Base-by-base conservation (phyloP, 2,329 filamentous ascomycete genomes). In the Penicillium sp. region DNA sequence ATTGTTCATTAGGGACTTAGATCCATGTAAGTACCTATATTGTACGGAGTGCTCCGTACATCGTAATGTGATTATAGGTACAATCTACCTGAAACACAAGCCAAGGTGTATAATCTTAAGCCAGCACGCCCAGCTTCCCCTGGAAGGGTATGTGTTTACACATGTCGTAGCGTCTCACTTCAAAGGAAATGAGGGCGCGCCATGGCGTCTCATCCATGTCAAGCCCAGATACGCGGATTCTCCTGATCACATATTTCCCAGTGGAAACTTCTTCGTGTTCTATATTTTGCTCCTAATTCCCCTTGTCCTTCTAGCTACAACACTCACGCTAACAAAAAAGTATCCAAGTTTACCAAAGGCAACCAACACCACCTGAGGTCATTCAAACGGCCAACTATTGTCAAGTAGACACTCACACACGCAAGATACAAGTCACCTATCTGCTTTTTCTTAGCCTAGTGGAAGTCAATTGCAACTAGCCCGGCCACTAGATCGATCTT, bases 391-490 rank as follows among this genome's bases (percentile, higher is more conserved):
- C 18, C 29, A 21, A 27, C 46, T 47, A 42, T n/a, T 42, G 13
- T 10, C 29, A 10, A 29, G 29, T 44, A 18, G 29, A 29, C 23
- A 21, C 25, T 29, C 25, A 15, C 13, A 13, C 27, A 13, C 27
- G 3, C 16, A 23, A 12, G 18, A 48, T 23, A 25, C 7, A 18
- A 41, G 18, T 10, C 10, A 27, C 31, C 7, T n/a, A 15, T 27
- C 27, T 12, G 3, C 15, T 47, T 40, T 46, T 40, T 40, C 47
- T 40, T 35, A 34, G 18, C 29, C 9, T 21, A 31, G 31, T 45
- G 31, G 6, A 47, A 47, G 35, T 52, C 42, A 52, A 52, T 52
- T 40, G 50, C 50, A 41, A 47, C 44, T 53, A 50, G 37, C 18
- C 3, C 18, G 37, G 37, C 38, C 18, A 50, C 37, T 50, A 53